Percentiles rank a stretch among this genome's conserved stretches.
Evolutionary conservation across 441 rosid genomes (phyloP).

Genomic region (Eruca vesicaria): DNA sequence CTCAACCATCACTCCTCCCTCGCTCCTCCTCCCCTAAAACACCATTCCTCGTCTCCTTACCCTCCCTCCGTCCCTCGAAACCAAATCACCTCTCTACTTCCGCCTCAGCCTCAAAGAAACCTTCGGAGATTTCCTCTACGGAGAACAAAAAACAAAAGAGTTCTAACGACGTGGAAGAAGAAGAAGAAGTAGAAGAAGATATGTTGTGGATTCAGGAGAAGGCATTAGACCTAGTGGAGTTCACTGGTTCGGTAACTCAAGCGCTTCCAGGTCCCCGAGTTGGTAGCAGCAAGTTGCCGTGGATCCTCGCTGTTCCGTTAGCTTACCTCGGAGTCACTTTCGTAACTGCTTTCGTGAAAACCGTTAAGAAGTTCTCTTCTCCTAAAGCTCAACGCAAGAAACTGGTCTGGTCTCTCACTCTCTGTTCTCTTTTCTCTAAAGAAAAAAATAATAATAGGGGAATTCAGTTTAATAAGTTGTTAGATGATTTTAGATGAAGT

Average conservation of each 20-base stretch:
- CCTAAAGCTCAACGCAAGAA: conserved; percentile 67
- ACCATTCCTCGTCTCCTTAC: conserved; percentile 27
- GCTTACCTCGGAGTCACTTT: conserved; percentile 74
- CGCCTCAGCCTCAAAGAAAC: conserved; percentile 39
- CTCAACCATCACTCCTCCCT: conserved; percentile 20
- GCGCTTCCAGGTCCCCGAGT: conserved; percentile 97
- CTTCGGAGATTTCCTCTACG: conserved; percentile 13
- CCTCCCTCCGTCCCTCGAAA: conserved; percentile 21
- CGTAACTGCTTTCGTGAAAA: conserved; percentile 75
- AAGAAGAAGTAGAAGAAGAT: conserved; percentile 80
- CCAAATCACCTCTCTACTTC: conserved; percentile 12
- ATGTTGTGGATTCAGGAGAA: conserved; percentile 94
- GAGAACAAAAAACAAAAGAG: conserved; percentile 29
- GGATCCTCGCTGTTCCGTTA: conserved; percentile 89
- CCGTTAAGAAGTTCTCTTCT: conserved; percentile 71
- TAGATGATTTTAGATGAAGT: too few relatives aligned
- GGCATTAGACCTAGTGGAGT: conserved; percentile 89
- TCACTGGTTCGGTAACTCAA: conserved; percentile 92
- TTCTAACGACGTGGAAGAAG: conserved; percentile 34
- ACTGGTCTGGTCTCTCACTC: conserved; percentile 75
- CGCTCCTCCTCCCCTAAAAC: conserved; percentile 2
- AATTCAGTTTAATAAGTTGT: too few relatives aligned
- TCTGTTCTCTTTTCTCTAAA: too few relatives aligned
- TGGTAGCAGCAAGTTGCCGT: conserved; percentile 84
- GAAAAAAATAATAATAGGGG: too few relatives aligned